These are phyloP conservation scores for Martensiomyces pterosporus DNA, from an alignment of 192 early-diverging fungal genomes.

Conservation along the genomic window DNA sequence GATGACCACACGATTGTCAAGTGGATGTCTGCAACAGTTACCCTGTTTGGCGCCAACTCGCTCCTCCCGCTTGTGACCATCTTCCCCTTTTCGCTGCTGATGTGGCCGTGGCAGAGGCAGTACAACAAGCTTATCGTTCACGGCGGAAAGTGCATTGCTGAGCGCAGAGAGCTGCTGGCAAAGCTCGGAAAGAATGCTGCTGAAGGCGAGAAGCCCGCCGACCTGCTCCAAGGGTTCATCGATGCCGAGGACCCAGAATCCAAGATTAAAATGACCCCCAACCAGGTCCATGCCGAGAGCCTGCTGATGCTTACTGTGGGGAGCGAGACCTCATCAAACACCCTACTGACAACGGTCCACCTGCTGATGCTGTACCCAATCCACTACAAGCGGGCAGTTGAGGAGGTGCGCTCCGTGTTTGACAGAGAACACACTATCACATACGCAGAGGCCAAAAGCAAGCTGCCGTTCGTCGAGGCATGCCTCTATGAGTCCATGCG, in stretches of 20 bases:
- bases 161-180: not conserved
- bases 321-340: constrained; percentile 29
- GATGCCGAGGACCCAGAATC: constrained; percentile 33
- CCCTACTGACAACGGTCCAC: constrained; percentile 32
- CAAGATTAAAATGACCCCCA: constrained; percentile 23
- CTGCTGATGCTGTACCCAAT: constrained; percentile 35
- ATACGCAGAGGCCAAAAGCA: constrained; percentile 16
- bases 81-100: not conserved
- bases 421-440: constrained; percentile 11
- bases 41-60: not conserved
- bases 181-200: not conserved
- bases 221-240: constrained; percentile 12
- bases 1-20: not conserved
- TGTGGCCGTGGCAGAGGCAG: not conserved
- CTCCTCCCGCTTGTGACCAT: not conserved
- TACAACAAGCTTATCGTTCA: not conserved
- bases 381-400: constrained; percentile 9
- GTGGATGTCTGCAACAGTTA: not conserved
- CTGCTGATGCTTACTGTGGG: constrained; percentile 36
- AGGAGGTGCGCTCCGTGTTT: constrained; percentile 21
- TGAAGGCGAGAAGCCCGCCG: not conserved
- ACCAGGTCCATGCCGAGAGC: constrained; percentile 30
- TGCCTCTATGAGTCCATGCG: constrained; percentile 41
- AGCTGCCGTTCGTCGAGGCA: constrained; percentile 33
- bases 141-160: not conserved